Evolutionary conservation across 2,329 filamentous ascomycete species (phyloP).

Genomic region (Scedosporium dehoogii): DNA sequence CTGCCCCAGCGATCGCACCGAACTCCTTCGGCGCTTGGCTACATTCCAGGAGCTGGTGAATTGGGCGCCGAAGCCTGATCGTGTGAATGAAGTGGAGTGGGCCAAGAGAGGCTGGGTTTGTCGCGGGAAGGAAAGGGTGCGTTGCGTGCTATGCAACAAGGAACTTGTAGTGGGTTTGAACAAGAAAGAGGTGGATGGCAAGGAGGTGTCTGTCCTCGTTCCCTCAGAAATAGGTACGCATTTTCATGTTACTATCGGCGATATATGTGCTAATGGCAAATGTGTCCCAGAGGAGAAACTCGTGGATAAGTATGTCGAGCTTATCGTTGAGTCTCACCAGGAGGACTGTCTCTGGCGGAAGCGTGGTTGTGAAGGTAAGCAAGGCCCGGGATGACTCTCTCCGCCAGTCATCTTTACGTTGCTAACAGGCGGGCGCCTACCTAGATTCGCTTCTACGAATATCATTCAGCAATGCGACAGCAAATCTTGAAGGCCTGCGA

Average conservation of each 20-base stretch:
- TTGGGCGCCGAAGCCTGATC: constrained; percentile 87
- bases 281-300: constrained; percentile 46
- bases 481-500: constrained; percentile 47
- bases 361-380: constrained; percentile 72
- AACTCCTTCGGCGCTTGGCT: constrained; percentile 70
- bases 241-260: neutral
- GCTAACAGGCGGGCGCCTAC: constrained; percentile 13
- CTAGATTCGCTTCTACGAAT: constrained; percentile 50
- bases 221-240: constrained; percentile 48
- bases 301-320: constrained; percentile 63
- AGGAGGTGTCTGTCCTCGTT: constrained; percentile 40
- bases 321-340: constrained; percentile 66
- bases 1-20: constrained; percentile 73
- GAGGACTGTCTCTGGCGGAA: constrained; percentile 80
- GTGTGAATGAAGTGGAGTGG: constrained; percentile 85
- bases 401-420: too few species aligned
- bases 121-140: constrained; percentile 70
- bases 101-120: constrained; percentile 89
- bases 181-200: constrained; percentile 45
- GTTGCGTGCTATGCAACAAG: constrained; percentile 75
- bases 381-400: neutral
- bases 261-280: constrained; percentile 12
- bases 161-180: constrained; percentile 75
- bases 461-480: constrained; percentile 51
- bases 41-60: constrained; percentile 86